These are phyloP conservation scores for Trichoderma citrinoviride DNA, from an alignment of 2,329 filamentous ascomycete species.

Conservation along the genomic window DNA sequence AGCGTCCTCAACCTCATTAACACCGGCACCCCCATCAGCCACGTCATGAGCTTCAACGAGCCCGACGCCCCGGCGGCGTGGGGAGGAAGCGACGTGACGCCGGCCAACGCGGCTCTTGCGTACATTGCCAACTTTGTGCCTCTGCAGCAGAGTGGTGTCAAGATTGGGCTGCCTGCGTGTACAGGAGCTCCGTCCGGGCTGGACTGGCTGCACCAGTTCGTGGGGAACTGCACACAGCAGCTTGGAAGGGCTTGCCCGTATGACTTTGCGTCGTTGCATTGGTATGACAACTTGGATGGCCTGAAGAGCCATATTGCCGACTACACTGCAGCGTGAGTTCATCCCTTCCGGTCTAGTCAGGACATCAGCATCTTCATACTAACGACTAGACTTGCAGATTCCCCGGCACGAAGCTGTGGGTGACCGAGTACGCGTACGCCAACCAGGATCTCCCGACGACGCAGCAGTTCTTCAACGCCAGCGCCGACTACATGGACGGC, in stretches of 20 bases:
- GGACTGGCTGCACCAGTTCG: constrained; percentile 65
- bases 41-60: constrained; percentile 75
- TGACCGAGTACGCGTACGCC: constrained; percentile 72
- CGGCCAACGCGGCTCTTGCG: constrained; percentile 59
- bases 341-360: too few relatives aligned
- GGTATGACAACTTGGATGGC: constrained; percentile 69
- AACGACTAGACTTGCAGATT: constrained; percentile 41
- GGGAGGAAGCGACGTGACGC: constrained; percentile 62
- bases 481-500: constrained; percentile 62
- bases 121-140: constrained; percentile 74
- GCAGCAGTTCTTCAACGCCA: constrained; percentile 66
- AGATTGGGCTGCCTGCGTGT: constrained; percentile 67
- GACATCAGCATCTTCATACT: not conserved
- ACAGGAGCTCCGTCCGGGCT: constrained; percentile 59
- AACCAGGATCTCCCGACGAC: constrained; percentile 56
- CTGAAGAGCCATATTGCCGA: constrained; percentile 62
- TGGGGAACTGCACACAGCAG: constrained; percentile 55
- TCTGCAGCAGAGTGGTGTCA: constrained; percentile 60
- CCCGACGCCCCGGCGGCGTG: constrained; percentile 58
- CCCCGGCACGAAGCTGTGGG: constrained; percentile 64
- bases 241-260: constrained; percentile 49
- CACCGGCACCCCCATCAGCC: constrained; percentile 55
- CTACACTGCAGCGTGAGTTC: constrained; percentile 30
- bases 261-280: constrained; percentile 63
- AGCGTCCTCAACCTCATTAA: constrained; percentile 55